Base-by-base conservation (phyloP, 1,284 basidiomycete genomes). In the Boletus mariae region DNA sequence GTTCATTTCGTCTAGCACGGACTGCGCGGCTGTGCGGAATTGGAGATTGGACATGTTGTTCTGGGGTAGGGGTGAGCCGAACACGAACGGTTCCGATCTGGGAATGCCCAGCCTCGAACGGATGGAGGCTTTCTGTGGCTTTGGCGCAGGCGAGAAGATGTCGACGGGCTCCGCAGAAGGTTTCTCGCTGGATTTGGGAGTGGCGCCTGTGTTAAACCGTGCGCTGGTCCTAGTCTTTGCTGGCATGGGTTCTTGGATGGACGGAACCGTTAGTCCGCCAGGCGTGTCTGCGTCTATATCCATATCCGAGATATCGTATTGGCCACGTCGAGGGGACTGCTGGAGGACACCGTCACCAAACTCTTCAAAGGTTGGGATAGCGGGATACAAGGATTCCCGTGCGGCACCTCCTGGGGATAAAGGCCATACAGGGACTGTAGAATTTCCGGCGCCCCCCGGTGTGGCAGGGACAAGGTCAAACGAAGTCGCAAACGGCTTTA, bases 1-100 rank as follows among this genome's bases (percentile, higher is more conserved):
- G 65, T 90, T 90, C 85, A 92, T 89, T 68, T 91, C 89, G 44
- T 83, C 83, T 26, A 91, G 72, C 17, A 92, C 81, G 13, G 77
- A 78, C 20, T 80, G 75, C 1, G 86, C 84, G 1, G 83, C 81
- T 6, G 72, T 69, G 49, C 76, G 75, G 67, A 90, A 87, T 54
- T 84, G 80, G 9, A 71, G 69, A 60, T 87, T 83, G 35, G 82
- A 81, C 38, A 80, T 75, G 47, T 73, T 74, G 59, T 86, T 74
- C 53, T 78, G 77, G 10, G 84, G 81, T 3, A 79, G 73, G 0
- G 87, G 84, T 0, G 87, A 89, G 28, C 87, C 87, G 61, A 90
- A 90, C 20, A 88, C 62, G 70, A 90, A 90, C 0, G 84, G 79
- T 17, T 75, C 63, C 63, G 64, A 61, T 44, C 53, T 59, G n/a